A percentile compares a stretch with the other conserved stretches of the same genome.
Evolutionary conservation across 2,329 filamentous ascomycete species (phyloP).

Genomic region (Fusarium staphyleae): DNA sequence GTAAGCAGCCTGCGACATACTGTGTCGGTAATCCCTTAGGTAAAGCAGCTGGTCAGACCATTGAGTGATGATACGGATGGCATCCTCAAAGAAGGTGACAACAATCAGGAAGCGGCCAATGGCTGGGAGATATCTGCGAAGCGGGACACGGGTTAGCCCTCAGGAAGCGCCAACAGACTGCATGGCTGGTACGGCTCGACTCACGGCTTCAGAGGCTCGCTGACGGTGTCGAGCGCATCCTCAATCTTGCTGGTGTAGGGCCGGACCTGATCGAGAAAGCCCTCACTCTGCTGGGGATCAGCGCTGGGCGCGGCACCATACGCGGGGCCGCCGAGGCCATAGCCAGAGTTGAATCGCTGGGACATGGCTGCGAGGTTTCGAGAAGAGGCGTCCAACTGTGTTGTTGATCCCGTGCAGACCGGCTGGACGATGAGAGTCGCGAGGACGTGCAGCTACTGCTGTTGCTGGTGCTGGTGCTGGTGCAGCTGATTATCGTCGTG

Average conservation of each 20-base stretch:
- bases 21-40: conserved; percentile 89
- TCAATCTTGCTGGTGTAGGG: conserved; percentile 99
- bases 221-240: conserved; percentile 84
- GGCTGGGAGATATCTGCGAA: conserved; percentile 81
- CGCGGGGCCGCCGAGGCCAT: conserved; percentile 77
- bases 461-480: not conserved
- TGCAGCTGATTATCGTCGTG: not conserved
- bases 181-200: conserved; percentile 32
- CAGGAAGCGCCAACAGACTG: conserved; percentile 2
- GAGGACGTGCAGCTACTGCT: conserved; percentile 5
- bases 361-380: conserved; percentile 43
- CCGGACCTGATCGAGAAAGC: conserved; percentile 80
- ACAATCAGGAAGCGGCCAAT: conserved; percentile 98
- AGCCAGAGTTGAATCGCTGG: conserved; percentile 74
- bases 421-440: conserved; percentile 36
- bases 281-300: conserved; percentile 68
- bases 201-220: conserved; percentile 94
- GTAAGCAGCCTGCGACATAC: conserved; percentile 63
- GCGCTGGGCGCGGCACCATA: conserved; percentile 59
- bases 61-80: conserved; percentile 94
- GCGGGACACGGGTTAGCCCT: conserved; percentile 27
- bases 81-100: conserved; percentile 97
- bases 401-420: conserved; percentile 38
- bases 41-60: conserved; percentile 96
- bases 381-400: conserved; percentile 12